Conservation (phyloP, 2,329 filamentous ascomycete species). For the Curvularia sp. region DNA sequence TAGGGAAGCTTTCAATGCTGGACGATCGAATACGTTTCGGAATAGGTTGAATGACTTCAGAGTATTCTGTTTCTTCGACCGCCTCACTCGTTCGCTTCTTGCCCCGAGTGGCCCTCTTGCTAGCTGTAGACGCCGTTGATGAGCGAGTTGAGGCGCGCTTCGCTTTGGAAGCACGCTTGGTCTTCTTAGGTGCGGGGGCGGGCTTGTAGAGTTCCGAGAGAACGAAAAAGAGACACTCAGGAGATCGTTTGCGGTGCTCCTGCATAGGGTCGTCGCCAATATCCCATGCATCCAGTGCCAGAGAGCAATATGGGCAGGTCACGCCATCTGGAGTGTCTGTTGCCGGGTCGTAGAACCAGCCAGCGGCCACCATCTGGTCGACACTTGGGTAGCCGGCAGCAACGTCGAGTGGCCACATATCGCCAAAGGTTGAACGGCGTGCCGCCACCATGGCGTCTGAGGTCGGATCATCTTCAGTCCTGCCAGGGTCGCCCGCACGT, state of each 20-base stretch:
- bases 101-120: slow-evolving; percentile 27
- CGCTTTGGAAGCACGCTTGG: slow-evolving; percentile 37
- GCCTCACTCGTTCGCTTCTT: slow-evolving; percentile 31
- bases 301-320: slow-evolving; percentile 87
- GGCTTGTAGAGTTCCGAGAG: slow-evolving; percentile 65
- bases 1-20: slow-evolving; percentile 33
- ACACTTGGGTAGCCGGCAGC: slow-evolving; percentile 37
- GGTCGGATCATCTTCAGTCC: slow-evolving; percentile 76
- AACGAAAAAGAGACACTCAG: slow-evolving; percentile 82
- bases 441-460: slow-evolving; percentile 75
- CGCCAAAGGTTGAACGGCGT: slow-evolving; percentile 81
- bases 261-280: slow-evolving; percentile 88
- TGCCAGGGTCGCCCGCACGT: slow-evolving; percentile 67
- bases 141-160: slow-evolving; percentile 39
- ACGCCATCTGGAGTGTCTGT: slow-evolving; percentile 86
- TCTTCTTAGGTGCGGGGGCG: slow-evolving; percentile 34
- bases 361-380: slow-evolving; percentile 85
- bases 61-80: slow-evolving; percentile 16
- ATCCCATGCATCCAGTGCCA: slow-evolving; percentile 95
- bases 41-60: slow-evolving; percentile 9
- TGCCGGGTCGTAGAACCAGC: slow-evolving; percentile 92
- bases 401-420: slow-evolving; percentile 83
- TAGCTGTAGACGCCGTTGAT: slow-evolving; percentile 22
- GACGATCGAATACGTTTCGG: slow-evolving; percentile 29
- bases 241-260: slow-evolving; percentile 82